Base-by-base conservation (phyloP, 2,329 filamentous ascomycete genomes). In the Colletotrichum sp. region DNA sequence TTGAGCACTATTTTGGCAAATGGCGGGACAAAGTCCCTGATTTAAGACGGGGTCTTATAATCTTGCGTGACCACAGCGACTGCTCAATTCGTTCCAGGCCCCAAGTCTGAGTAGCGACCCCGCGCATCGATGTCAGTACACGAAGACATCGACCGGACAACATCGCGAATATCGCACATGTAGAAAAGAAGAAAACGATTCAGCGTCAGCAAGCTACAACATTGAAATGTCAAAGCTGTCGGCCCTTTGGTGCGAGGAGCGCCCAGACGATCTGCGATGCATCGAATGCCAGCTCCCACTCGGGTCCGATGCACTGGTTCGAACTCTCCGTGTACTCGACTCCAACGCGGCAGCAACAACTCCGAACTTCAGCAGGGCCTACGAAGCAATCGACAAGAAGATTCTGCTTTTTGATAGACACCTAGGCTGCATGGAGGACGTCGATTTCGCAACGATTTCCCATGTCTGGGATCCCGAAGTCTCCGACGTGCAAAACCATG, bases 331-430 rank as follows among this genome's bases (percentile, higher is more conserved):
- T 11, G 38, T n/a, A 43, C 16, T 43, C 11, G 8, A 43, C 0
- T 3, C 16, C 0, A 16, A 43, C 38, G 8, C 0, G 38, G 11
- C 0, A 8, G 38, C 38, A 43, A 43, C 38, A 0, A n/a, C 38
- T 11, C 16, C 16, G 38, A n/a, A 0, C 0, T 11, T 43, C 38
- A 43, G 38, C 38, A 43, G 38, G 0, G 38, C 18, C 38, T 43
- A 43, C 16, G 16, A n/a, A 0, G 18, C 16, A 43, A 43, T 43
- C 11, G 18, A 11, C 1, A 43, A 4, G 16, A 43, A 43, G 38
- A 43, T 43, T 16, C 8, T 43, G 38, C 0, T 43, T 0, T 43
- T 43, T 11, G 38, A 43, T 16, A 43, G 38, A 16, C 38, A 43
- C 18, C 18, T 0, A 0, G 18, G 38, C 18, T 43, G 38, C 18